Percentiles rank a stretch among this genome's conserved stretches.
These are phyloP conservation scores for Rhizopogon vesiculosus DNA, from an alignment of 768 basidiomycete species.

Conservation along the genomic window DNA sequence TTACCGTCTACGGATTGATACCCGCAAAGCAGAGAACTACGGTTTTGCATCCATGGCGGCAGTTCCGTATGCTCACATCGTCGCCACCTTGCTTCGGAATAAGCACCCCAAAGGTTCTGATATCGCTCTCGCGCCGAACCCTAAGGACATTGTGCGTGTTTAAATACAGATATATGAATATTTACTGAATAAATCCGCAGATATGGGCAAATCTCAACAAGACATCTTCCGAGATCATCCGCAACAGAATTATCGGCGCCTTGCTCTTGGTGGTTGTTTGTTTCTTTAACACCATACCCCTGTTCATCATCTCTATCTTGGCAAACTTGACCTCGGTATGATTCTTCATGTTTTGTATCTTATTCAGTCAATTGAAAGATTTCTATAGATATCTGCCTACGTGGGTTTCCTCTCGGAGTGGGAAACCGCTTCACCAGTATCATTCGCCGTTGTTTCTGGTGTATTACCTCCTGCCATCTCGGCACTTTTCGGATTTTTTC, in stretches of 20 bases:
- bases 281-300: slow-evolving; percentile 92
- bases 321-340: slow-evolving; percentile 85
- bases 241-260: slow-evolving; percentile 74
- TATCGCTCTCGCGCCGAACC: slow-evolving; percentile 78
- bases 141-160: slow-evolving; percentile 72
- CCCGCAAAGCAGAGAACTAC: slow-evolving; percentile 80
- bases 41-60: slow-evolving; percentile 91
- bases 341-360: slow-evolving; percentile 5
- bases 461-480: slow-evolving; percentile 88
- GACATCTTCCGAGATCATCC: slow-evolving; percentile 57
- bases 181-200: slow-evolving; percentile 27
- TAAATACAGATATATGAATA: neutral
- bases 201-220: slow-evolving; percentile 91
- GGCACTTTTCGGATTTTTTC: slow-evolving; percentile 82
- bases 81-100: slow-evolving; percentile 61
- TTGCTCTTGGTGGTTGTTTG: slow-evolving; percentile 72
- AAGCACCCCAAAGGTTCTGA: slow-evolving; percentile 73
- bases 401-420: slow-evolving; percentile 75
- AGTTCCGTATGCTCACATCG: slow-evolving; percentile 83
- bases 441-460: slow-evolving; percentile 88
- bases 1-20: slow-evolving; percentile 67
- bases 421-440: slow-evolving; percentile 52
- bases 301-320: slow-evolving; percentile 84
- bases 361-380: slow-evolving; percentile 5
- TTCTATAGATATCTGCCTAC: slow-evolving; percentile 38